Evolutionary conservation across 345 rosid species (phyloP).

Genomic region (Conringia planisiliqua): DNA sequence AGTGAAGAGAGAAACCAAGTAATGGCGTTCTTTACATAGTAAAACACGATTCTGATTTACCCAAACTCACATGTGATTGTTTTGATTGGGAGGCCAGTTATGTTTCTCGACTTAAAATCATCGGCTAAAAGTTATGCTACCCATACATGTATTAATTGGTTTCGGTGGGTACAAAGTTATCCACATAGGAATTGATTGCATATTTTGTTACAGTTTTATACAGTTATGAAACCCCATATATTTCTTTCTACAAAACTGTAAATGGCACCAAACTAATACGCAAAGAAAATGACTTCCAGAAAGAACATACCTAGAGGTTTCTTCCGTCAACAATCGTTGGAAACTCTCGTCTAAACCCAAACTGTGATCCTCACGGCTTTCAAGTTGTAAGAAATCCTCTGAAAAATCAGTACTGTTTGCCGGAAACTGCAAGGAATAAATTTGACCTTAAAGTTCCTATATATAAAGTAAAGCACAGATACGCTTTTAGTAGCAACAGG

Average conservation of each 20-base stretch:
- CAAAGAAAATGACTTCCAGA: constrained; percentile 1
- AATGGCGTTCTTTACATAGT: not conserved
- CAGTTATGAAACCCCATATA: not conserved
- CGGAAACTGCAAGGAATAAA: constrained; percentile 73
- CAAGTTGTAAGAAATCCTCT: constrained; percentile 54
- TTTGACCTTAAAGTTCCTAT: constrained; percentile 5
- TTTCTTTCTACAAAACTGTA: not conserved
- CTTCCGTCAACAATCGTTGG: constrained; percentile 55
- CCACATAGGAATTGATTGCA: not conserved
- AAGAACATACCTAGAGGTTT: constrained; percentile 54
- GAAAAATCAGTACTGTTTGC: constrained; percentile 51
- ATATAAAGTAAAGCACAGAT: not conserved
- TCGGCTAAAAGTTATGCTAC: constrained; percentile 5
- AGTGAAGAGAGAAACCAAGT: constrained; percentile 6
- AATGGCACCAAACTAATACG: constrained; percentile 2
- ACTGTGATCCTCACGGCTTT: constrained; percentile 54
- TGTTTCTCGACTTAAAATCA: constrained; percentile 8
- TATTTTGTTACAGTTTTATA: not conserved
- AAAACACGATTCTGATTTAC: not conserved
- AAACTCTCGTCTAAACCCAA: constrained; percentile 52
- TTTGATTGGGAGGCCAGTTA: constrained; percentile 4
- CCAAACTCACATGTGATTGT: constrained; percentile 1
- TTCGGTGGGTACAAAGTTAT: constrained; percentile 5
- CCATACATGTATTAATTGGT: constrained; percentile 5
- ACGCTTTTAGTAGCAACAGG: not conserved